Evolutionary conservation across 225 moss, liverwort and hornwort genomes (phyloP).

Genomic region (Antitrichia curtipendula): DNA sequence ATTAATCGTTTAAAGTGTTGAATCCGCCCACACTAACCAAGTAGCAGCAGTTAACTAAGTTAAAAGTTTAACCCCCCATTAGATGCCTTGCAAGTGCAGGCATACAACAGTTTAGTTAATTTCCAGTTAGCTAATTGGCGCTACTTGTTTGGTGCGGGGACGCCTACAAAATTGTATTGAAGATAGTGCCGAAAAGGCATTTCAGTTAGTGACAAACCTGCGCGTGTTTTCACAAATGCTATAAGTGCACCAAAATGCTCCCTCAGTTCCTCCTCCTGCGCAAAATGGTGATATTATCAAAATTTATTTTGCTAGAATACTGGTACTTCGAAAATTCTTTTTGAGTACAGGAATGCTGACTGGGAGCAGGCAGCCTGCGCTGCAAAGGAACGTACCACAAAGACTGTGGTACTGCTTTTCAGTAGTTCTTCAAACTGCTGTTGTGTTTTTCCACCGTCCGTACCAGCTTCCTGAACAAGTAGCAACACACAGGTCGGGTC

Average conservation of each 20-base stretch:
- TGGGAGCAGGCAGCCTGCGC: background rate
- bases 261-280: conserved; percentile 91
- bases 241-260: conserved; percentile 92
- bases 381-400: conserved; percentile 44
- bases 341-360: background rate
- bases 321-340: background rate
- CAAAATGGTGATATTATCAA: background rate
- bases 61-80: background rate
- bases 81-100: background rate
- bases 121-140: background rate
- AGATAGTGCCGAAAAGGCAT: background rate
- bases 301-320: background rate
- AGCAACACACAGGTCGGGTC: background rate
- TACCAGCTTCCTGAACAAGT: conserved; percentile 75
- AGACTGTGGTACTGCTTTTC: conserved; percentile 90
- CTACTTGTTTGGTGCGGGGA: background rate
- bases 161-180: background rate
- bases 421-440: conserved; percentile 92
- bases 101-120: background rate
- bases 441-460: conserved; percentile 87
- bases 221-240: conserved; percentile 94
- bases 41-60: background rate
- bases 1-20: background rate
- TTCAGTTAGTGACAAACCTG: conserved; percentile 43
- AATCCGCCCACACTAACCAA: background rate